phyloP scores from a whole-genome alignment of 805 yeast genomes.

The Saccharomyces kudriavzevii region DNA sequence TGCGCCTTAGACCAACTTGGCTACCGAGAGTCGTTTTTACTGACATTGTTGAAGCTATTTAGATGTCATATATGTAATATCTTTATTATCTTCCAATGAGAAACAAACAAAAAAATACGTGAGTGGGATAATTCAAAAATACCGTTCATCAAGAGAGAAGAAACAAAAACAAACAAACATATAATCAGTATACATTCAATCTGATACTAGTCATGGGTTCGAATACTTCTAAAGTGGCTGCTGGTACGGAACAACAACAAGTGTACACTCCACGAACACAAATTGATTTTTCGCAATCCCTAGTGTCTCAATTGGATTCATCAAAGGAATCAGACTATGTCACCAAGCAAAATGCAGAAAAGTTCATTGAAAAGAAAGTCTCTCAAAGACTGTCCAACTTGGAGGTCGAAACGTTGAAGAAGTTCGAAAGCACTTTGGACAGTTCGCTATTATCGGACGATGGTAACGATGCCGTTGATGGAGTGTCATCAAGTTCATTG shows the following conservation, averaged over 20 bases:
- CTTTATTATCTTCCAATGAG: neutral
- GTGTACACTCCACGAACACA: constrained; percentile 62
- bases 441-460: constrained; percentile 33
- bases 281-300: constrained; percentile 56
- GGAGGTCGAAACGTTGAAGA: constrained; percentile 43
- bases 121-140: neutral
- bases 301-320: constrained; percentile 53
- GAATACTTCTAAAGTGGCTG: neutral
- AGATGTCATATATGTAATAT: too few relatives aligned
- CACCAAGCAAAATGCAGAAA: constrained; percentile 60
- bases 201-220: neutral
- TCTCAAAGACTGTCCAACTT: constrained; percentile 46
- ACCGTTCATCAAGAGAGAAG: neutral
- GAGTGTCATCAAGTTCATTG: constrained; percentile 26
- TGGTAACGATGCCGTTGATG: constrained; percentile 27
- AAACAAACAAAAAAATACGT: neutral
- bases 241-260: constrained; percentile 17
- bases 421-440: constrained; percentile 44
- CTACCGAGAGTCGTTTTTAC: constrained; percentile 5
- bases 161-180: neutral
- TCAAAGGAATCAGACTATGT: constrained; percentile 63
- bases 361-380: constrained; percentile 58
- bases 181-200: neutral
- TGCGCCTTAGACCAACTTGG: constrained; percentile 6
- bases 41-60: neutral